Evolutionary conservation across 768 basidiomycete genomes (phyloP).

Genomic region (Hericium rajendrae): DNA sequence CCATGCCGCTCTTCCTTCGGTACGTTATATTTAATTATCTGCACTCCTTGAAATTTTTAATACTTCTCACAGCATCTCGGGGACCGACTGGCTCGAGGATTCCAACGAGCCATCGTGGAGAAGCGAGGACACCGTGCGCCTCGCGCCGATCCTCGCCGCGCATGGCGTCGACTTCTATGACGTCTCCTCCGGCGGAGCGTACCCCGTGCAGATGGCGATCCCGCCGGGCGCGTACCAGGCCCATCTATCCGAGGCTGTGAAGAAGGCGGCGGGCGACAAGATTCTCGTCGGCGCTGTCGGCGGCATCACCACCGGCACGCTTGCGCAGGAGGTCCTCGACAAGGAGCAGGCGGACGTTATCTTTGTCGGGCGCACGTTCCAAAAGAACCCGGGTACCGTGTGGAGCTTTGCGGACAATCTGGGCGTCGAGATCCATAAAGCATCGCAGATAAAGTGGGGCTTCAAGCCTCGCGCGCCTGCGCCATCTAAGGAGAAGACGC

Average conservation of each 20-base stretch:
- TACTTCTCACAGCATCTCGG: slow-evolving; percentile 42
- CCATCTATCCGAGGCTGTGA: slow-evolving; percentile 44
- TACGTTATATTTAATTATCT: slow-evolving; percentile 16
- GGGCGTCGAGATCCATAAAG: slow-evolving; percentile 34
- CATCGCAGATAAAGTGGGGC: slow-evolving; percentile 49
- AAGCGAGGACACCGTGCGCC: slow-evolving; percentile 52
- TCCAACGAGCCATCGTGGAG: slow-evolving; percentile 57
- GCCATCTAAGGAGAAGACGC: no score
- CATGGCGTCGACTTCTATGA: slow-evolving; percentile 73
- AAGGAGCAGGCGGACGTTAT: slow-evolving; percentile 48
- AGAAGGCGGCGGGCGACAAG: slow-evolving; percentile 29
- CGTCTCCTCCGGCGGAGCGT: slow-evolving; percentile 56
- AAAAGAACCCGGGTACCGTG: slow-evolving; percentile 45
- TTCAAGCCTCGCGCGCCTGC: slow-evolving; percentile 21
- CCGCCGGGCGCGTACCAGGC: slow-evolving; percentile 39
- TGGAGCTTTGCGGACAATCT: slow-evolving; percentile 49
- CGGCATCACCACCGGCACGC: slow-evolving; percentile 40
- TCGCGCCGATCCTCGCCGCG: slow-evolving; percentile 49
- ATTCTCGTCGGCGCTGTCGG: slow-evolving; percentile 47
- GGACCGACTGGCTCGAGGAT: slow-evolving; percentile 64
- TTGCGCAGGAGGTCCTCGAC: slow-evolving; percentile 50
- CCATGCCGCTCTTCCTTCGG: slow-evolving; percentile 69
- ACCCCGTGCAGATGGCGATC: slow-evolving; percentile 24
- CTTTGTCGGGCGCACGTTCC: slow-evolving; percentile 32
- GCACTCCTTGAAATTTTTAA: slow-evolving; percentile 3